Base-by-base conservation (phyloP, 176 grass and related monocot species). In the Oryza australiensis region DNA sequence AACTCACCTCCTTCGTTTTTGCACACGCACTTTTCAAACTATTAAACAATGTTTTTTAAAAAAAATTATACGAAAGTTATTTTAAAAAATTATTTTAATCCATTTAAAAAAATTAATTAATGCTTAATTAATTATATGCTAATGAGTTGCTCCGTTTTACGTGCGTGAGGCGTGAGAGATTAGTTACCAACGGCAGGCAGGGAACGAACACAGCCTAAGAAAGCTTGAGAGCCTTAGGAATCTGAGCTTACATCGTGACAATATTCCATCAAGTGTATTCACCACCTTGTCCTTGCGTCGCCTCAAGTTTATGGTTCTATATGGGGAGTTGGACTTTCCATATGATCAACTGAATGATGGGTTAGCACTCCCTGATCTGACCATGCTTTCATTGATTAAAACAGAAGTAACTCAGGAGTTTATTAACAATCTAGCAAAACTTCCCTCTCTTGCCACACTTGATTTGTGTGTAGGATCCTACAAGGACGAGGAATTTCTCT, bases 401-500 rank as follows among this genome's bases (percentile, higher is more conserved):
- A 87, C 78, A 69, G 15, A 68, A 6, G 72, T 87, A 2, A 26
- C 60, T 9, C 48, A 81, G n/a, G 63, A 34, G 2, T 87, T 87
- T 45, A 81, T 87, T 13, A 68, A 0, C 6, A 81, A 48, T 22
- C 49, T 87, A 1, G 49, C 9, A 10, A 27, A 49, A 0, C 48
- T 87, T 3, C 85, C 78, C 2, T 81, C 23, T 26, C 85, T 87
- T 59, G 14, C 27, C 20, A 81, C 26, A 12, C 78, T 87, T 46
- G 27, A 9, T 0, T 32, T 87, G 7, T 43, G 34, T 20, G 3
- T 0, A 4, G 49, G 29, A 27, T 87, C 85, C 0, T 87, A 87
- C 53, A 16, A 3, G 10, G 79, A 62, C 1, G 1, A 77, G 34
- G 0, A 30, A 12, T 59, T 83, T 65, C 8, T 3, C 1, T 83